These are phyloP conservation scores for Cryptosporidium sp. DNA, from an alignment of 169 alveolate species.

Conservation along the genomic window DNA sequence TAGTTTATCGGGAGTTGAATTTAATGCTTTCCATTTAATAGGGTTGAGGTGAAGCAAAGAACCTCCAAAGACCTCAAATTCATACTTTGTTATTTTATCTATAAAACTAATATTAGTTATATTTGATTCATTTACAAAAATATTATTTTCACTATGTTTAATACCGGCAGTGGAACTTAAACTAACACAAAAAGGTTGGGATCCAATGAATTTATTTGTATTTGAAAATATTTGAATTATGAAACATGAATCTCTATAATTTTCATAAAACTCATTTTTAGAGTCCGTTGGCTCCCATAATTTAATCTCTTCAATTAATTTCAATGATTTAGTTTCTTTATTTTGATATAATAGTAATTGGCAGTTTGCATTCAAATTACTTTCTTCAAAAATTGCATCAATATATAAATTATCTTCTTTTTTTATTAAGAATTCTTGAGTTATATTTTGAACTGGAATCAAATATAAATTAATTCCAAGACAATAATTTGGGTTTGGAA, in stretches of 20 bases:
- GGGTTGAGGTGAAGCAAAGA: constrained; percentile 50
- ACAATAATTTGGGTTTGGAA: constrained; percentile 28
- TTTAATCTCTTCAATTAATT: background rate
- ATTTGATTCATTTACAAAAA: background rate
- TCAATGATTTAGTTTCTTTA: background rate
- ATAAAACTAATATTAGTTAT: background rate
- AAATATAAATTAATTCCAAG: constrained; percentile 1
- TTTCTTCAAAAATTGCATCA: constrained; percentile 2
- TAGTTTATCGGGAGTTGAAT: constrained; percentile 37
- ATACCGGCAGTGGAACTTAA: background rate
- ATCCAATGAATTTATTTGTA: constrained; percentile 4
- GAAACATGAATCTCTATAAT: constrained; percentile 5
- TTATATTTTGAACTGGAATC: constrained; percentile 8
- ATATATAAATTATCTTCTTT: background rate
- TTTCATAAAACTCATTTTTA: background rate
- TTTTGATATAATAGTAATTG: background rate
- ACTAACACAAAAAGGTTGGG: constrained; percentile 51
- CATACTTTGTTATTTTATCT: background rate
- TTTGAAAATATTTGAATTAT: constrained; percentile 28
- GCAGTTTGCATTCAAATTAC: constrained; percentile 14
- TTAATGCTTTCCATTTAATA: constrained; percentile 44
- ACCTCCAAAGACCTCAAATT: constrained; percentile 39
- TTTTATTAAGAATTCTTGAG: background rate
- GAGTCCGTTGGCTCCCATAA: background rate
- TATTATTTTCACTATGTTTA: background rate